These are phyloP conservation scores for Jamesozyma spencerorum DNA, from an alignment of 805 yeast species.

Conservation along the genomic window DNA sequence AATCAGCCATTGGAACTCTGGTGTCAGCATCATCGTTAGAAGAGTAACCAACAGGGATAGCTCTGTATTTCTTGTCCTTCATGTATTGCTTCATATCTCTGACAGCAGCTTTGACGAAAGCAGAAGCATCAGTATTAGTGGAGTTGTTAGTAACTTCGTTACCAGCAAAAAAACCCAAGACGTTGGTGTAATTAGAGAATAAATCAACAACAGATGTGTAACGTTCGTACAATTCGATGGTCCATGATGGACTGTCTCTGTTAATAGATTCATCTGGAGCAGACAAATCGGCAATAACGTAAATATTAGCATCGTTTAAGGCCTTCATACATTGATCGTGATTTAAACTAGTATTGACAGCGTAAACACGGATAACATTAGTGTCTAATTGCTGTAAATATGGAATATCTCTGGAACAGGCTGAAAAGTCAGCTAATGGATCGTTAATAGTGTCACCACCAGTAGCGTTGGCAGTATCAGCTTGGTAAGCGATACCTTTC, in stretches of 20 bases:
- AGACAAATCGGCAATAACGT: constrained; percentile 70
- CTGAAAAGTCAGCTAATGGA: constrained; percentile 54
- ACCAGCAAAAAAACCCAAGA: constrained; percentile 79
- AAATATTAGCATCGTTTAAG: constrained; percentile 65
- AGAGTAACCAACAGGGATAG: constrained; percentile 73
- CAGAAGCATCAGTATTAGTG: constrained; percentile 63
- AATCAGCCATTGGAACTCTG: constrained; percentile 61
- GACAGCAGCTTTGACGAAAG: constrained; percentile 74
- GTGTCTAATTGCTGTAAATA: constrained; percentile 53
- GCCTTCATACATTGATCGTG: constrained; percentile 61
- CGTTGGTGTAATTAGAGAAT: constrained; percentile 60
- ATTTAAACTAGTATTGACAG: constrained; percentile 53
- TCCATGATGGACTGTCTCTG: constrained; percentile 58
- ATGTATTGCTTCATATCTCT: constrained; percentile 71
- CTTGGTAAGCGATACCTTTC: constrained; percentile 74
- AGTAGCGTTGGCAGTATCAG: constrained; percentile 46
- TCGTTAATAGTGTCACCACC: constrained; percentile 44
- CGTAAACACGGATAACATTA: constrained; percentile 68
- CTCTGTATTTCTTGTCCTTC: constrained; percentile 48
- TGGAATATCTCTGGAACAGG: constrained; percentile 68
- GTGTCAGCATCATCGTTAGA: constrained; percentile 66
- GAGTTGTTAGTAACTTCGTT: constrained; percentile 68
- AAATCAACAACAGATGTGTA: constrained; percentile 61
- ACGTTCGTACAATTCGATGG: constrained; percentile 50
- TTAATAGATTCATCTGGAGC: constrained; percentile 56